These are phyloP conservation scores for Aspergillus sp. DNA, from an alignment of 2,329 filamentous ascomycete species.

Conservation along the genomic window DNA sequence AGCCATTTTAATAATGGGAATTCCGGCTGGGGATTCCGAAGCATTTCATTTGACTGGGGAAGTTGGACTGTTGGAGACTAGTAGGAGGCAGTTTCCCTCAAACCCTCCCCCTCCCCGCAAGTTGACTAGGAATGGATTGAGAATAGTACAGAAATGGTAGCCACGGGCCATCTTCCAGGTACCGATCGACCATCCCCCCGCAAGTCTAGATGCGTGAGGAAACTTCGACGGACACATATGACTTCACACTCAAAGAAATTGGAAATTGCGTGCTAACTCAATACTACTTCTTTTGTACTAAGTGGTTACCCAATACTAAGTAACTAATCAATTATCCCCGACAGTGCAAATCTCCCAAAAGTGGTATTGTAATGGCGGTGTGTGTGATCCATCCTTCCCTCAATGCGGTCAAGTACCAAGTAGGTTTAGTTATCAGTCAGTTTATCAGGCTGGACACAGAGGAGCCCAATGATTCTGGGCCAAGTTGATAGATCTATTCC, in stretches of 20 bases:
- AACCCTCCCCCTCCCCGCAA: slow-evolving; percentile 18
- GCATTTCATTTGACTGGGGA: neutral
- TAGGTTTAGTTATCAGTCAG: neutral
- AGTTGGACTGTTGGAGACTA: neutral
- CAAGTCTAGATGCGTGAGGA: slow-evolving; percentile 14
- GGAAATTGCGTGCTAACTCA: neutral
- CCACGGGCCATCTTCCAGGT: slow-evolving; percentile 21
- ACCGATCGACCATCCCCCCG: slow-evolving; percentile 25
- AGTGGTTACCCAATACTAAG: neutral
- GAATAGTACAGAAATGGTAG: slow-evolving; percentile 1
- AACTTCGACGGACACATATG: neutral
- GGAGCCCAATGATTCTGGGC: neutral
- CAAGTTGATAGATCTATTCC: neutral
- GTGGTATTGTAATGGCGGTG: neutral
- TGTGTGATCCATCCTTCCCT: neutral
- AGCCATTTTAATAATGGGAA: slow-evolving; percentile 25
- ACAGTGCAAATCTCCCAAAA: too few relatives aligned
- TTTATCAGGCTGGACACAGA: neutral
- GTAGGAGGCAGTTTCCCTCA: neutral
- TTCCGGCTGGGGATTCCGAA: slow-evolving; percentile 1
- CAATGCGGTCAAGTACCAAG: too few relatives aligned
- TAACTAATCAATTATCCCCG: too few relatives aligned
- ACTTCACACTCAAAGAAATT: slow-evolving; percentile 5
- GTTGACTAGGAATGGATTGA: slow-evolving; percentile 20
- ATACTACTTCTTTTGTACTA: too few relatives aligned